phyloP scores from a whole-genome alignment of 2,329 filamentous ascomycete genomes.

The Aspergillus aculeatinus region DNA sequence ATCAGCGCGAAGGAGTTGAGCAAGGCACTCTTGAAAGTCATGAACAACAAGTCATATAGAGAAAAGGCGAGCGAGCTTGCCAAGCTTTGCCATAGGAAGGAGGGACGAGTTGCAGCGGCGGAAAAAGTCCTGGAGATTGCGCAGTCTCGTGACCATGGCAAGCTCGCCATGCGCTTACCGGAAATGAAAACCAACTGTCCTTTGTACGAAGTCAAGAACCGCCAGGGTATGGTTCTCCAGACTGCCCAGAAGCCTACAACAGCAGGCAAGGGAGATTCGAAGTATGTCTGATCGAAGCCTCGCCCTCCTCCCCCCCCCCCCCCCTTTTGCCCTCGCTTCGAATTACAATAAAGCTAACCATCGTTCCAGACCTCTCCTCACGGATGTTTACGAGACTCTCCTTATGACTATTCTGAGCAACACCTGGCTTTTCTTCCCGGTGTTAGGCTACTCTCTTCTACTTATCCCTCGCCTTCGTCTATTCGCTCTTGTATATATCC shows the following conservation, averaged over 20 bases:
- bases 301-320: no score
- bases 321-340: no score
- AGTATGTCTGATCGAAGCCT: slow-evolving; percentile 7
- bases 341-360: background rate
- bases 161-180: slow-evolving; percentile 15
- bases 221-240: slow-evolving; percentile 11
- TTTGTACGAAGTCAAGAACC: slow-evolving; percentile 17
- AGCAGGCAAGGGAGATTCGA: slow-evolving; percentile 4
- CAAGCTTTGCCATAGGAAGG: slow-evolving; percentile 22
- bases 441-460: slow-evolving; percentile 78
- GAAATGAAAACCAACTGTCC: slow-evolving; percentile 11
- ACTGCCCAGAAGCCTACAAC: slow-evolving; percentile 6
- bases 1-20: slow-evolving; percentile 31
- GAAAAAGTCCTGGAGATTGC: slow-evolving; percentile 23
- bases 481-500: slow-evolving; percentile 64
- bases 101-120: slow-evolving; percentile 19
- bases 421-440: slow-evolving; percentile 48
- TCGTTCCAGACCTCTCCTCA: slow-evolving; percentile 11
- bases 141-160: slow-evolving; percentile 18
- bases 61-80: slow-evolving; percentile 17
- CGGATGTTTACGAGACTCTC: slow-evolving; percentile 12
- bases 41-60: slow-evolving; percentile 20
- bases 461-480: slow-evolving; percentile 80
- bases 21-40: slow-evolving; percentile 25
- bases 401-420: slow-evolving; percentile 19